A percentile compares a stretch with the other conserved stretches of the same genome.
Evolutionary conservation across 306 rosid genomes (phyloP).

Genomic region (Lupinus albus): DNA sequence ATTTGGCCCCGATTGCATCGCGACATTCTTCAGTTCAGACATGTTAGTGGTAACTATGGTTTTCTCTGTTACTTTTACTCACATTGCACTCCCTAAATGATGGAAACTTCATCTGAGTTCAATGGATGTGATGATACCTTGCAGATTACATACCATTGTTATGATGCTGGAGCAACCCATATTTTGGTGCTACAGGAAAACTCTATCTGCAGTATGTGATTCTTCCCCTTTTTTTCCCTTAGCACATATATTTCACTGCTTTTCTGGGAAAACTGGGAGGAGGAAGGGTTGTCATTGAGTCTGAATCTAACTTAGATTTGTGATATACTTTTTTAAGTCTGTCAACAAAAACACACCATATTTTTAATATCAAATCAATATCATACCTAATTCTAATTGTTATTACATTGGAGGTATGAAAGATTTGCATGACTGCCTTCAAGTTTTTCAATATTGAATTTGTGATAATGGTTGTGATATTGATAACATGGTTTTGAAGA

Average conservation of each 20-base stretch:
- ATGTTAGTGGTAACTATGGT: constrained; percentile 16
- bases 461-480: not conserved
- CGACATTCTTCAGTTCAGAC: constrained; percentile 15
- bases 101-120: constrained; percentile 18
- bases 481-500: too few species aligned
- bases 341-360: not conserved
- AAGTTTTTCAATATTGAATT: constrained; percentile 1
- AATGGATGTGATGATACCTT: constrained; percentile 29
- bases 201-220: constrained; percentile 16
- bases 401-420: not conserved
- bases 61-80: constrained; percentile 18
- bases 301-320: constrained; percentile 1
- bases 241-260: too few species aligned
- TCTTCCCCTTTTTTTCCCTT: not conserved
- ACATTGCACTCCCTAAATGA: not conserved
- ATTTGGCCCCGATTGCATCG: constrained; percentile 25
- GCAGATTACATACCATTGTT: constrained; percentile 31
- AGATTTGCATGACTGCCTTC: not conserved
- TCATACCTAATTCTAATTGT: not conserved
- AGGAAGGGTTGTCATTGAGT: constrained; percentile 1
- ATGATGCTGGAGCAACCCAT: constrained; percentile 9
- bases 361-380: constrained; percentile 6
- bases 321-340: not conserved
- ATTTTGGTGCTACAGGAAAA: constrained; percentile 22
- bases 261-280: not conserved